Base-by-base conservation (phyloP, 2,329 filamentous ascomycete genomes). In the Cytospora paraplurivora region DNA sequence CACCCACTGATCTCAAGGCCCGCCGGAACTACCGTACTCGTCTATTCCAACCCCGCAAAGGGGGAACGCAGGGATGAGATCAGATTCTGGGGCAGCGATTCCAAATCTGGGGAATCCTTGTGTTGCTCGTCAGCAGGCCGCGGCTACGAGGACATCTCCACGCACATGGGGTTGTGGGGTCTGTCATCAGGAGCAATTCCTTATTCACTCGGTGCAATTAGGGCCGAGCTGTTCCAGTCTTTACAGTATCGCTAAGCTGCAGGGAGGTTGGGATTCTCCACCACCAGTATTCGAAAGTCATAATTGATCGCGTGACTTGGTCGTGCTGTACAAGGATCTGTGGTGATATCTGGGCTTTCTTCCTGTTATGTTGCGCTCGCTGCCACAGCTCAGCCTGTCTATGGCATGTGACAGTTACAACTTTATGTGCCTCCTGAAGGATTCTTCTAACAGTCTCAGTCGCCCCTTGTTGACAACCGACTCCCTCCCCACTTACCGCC, bases 191-290 rank as follows among this genome's bases (percentile, higher is more conserved):
- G 35, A 37, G 57, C 49, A 27, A 17, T 37, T 35, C 19, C 8
- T 10, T 55, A 13, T 35, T 37, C 21, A 37, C 21, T 67, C 66
- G 66, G 66, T 57, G 35, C 56, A 62, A 54, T 60, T 66, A 53
- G 62, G 64, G 27, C 62, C 66, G 66, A 67, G 60, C 34, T 62
- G 10, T 37, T 7, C 62, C 59, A 59, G 27, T 38, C 27, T 55
- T 32, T 51, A 32, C 58, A 37, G 32, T 44, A 19, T 32, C 35
- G 59, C 47, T 49, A 32, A 51, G 33, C 10, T 38, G 38, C 58
- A 59, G 17, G 54, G 53, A 63, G 44, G 44, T n/a, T 19, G 37
- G 49, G 32, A 32, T 50, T 67, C 62, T 67, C 64, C 66, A 64
- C 64, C 62, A 64, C 33, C 38, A 49, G 51, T 32, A 37, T 44